A percentile compares a stretch with the other conserved stretches of the same genome.
These are phyloP conservation scores for Thymus mandschuricus DNA, from an alignment of 257 asterid genomes.

Conservation along the genomic window DNA sequence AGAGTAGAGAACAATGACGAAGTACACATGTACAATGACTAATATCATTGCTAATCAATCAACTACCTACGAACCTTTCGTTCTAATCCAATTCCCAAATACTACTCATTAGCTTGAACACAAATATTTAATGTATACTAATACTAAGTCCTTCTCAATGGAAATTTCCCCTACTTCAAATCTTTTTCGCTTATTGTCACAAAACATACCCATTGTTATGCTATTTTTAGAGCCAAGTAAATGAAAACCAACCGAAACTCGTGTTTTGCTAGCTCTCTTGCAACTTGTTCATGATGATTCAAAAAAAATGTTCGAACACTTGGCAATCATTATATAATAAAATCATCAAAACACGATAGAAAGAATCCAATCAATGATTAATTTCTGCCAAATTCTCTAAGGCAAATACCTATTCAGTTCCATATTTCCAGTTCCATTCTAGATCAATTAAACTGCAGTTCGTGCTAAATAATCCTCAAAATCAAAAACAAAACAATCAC, in stretches of 20 bases:
- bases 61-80: neutral
- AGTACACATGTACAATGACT: neutral
- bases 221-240: neutral
- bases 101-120: neutral
- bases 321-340: neutral
- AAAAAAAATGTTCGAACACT: neutral
- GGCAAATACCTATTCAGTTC: neutral
- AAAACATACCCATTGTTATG: neutral
- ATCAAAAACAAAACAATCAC: neutral
- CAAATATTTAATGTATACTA: neutral
- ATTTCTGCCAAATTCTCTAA: neutral
- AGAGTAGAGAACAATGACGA: neutral
- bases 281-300: neutral
- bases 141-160: too few species aligned
- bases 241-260: too few species aligned
- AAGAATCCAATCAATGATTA: neutral
- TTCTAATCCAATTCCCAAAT: neutral
- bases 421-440: neutral
- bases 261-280: neutral
- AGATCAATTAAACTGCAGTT: neutral
- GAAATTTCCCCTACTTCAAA: neutral
- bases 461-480: neutral
- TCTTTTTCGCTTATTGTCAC: too few species aligned
- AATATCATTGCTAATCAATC: neutral
- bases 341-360: neutral